Evolutionary conservation across 345 rosid genomes (phyloP).

Genomic region (Durio zibethinus): DNA sequence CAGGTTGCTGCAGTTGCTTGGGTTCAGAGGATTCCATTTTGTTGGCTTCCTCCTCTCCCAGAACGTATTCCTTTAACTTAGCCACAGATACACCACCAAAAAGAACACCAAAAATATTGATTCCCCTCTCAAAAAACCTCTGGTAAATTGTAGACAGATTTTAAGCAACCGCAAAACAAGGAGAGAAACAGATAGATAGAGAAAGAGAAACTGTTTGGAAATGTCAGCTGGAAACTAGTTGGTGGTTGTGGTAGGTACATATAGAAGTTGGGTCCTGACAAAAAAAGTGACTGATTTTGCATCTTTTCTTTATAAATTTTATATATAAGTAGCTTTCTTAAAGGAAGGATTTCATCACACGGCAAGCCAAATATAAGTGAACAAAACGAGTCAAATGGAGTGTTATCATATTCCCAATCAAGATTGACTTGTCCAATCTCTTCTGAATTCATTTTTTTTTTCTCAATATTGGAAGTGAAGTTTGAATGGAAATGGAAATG

Average conservation of each 20-base stretch:
- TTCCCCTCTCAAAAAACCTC: neutral
- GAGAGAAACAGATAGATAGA: neutral
- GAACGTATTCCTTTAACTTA: conserved; percentile 31
- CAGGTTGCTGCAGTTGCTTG: conserved; percentile 11
- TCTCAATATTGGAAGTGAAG: neutral
- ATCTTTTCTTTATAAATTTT: neutral
- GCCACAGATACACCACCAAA: conserved; percentile 15
- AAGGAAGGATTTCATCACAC: neutral
- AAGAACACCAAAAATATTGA: neutral
- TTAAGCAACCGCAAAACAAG: neutral
- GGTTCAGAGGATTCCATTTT: conserved; percentile 21
- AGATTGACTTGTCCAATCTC: neutral
- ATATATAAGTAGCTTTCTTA: conserved; percentile 1
- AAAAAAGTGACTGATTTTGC: neutral
- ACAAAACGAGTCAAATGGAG: neutral
- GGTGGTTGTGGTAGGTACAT: conserved; percentile 25
- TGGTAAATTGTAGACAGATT: neutral
- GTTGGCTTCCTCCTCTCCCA: conserved; percentile 35
- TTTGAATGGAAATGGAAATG: neutral
- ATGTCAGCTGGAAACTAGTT: conserved; percentile 6
- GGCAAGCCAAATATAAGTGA: neutral
- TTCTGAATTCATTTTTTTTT: neutral
- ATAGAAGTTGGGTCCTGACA: conserved; percentile 5
- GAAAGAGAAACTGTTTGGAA: neutral
- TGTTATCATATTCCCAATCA: neutral